Evolutionary conservation across 495 filamentous ascomycete genomes (phyloP), one percentile per base, ranked within the genome.

Genomic region (Penicillium goetzii): DNA sequence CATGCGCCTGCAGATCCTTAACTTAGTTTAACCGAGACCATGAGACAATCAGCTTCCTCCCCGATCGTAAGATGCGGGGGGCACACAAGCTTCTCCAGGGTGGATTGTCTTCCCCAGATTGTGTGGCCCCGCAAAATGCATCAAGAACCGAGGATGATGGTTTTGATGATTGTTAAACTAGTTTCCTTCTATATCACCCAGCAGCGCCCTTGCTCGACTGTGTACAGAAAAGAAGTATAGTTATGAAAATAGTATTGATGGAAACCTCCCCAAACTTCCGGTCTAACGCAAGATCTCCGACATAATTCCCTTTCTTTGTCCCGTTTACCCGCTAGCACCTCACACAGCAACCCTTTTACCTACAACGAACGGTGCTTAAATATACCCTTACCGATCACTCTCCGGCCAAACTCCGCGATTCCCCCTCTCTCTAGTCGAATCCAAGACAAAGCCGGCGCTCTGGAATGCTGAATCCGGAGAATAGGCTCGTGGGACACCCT

Each of bases 401-500:
- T 11, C 36, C 36, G 36, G 36, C 36, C 36, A 15, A 38, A 38
- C 36, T 38, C 36, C 36, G 36, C 15, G 36, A 11, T 38, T 34
- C 8, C 4, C 33, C 33, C 33, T 7, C 33, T 34, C 38, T 41
- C 41, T 8, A 6, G 41, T 45, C 2, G 2, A 45, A 45, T 21
- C n/a, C 2, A 5, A 23, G n/a, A 45, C 41, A 45, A 45, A 23
- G 14, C 23, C 41, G 40, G 56, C 62, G 62, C 56, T 64, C 32
- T 49, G 15, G 26, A 7, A 47, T 60, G 30, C 62, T 49, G 21
- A 26, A 56, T 64, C 19, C 49, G 62, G 41, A 28, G 19, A n/a
- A 14, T 3, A 38, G 36, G 36, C 12, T 15, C 14, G 2, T 17
- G 36, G 14, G 14, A 38, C 36, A 38, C 14, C 14, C 36, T 38